Base-by-base conservation (phyloP, 352 stramenopile species). In the Phytophthora podocarpi region DNA sequence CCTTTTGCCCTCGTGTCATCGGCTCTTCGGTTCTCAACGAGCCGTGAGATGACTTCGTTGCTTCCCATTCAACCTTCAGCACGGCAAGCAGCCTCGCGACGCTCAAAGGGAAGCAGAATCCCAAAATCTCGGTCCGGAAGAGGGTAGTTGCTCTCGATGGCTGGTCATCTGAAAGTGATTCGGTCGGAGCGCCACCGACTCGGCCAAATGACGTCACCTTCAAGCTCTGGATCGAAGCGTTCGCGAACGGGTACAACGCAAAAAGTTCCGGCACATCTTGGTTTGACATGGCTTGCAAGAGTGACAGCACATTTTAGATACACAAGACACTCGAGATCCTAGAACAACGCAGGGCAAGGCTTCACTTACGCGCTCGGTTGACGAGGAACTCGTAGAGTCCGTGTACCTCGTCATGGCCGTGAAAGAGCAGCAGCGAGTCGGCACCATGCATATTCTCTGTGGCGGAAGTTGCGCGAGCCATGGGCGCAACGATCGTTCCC, bases 321-420 rank as follows among this genome's bases (percentile, higher is more conserved):
- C 13, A 27, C 53, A 27, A 67, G 34, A 61, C 10, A 58, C 30
- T 37, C 4, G 20, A 30, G 16, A 50, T 41, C 13, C 10, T 27
- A 23, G 2, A n/a, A 30, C 24, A 53, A 45, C 16, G 35, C n/a
- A 4, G 3, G 36, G 23, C 39, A 18, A n/a, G 36, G 28, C 5
- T 37, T 24, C n/a, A 75, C 83, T 18, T 77, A 93, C 84, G 84
- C 42, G 86, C 77, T 54, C 78, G 76, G 55, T 93, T 93, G 59
- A 93, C 72, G 2, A 93, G 72, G 54, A 85, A 93, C 48, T 93
- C 84, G 56, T 81, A 93, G 12, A 93, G 67, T 12, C 81, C 81
- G 16, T 93, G 84, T 3, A 90, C 78, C 15, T 76, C 65, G 13
- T 87, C 55, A 35, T 93, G 81, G 3, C 78, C 84, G 15, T 75